Evolutionary conservation across 371 early-diverging fungal genomes (phyloP).

Genomic region (Apophysomyces variabilis): DNA sequence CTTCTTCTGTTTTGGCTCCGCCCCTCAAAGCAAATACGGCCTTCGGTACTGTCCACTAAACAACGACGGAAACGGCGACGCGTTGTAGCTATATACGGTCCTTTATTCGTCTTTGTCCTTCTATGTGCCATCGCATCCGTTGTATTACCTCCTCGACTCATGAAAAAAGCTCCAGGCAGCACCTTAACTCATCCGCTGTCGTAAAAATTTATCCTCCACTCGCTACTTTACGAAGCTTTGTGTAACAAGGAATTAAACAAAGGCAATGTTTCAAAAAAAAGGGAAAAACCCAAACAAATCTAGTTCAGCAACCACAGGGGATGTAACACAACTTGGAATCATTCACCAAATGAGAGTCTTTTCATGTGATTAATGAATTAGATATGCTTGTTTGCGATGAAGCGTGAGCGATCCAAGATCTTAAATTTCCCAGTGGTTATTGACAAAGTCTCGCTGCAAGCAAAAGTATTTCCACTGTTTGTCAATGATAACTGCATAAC

Average conservation of each 20-base stretch:
- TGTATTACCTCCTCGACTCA: constrained; percentile 20
- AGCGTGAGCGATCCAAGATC: too few species aligned
- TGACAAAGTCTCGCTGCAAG: too few species aligned
- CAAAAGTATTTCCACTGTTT: too few species aligned
- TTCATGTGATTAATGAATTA: too few species aligned
- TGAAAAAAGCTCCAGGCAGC: neutral
- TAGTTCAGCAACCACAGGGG: too few species aligned
- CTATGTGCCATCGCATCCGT: constrained; percentile 20
- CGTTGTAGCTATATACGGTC: constrained; percentile 65
- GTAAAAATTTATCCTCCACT: neutral
- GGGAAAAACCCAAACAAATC: too few species aligned
- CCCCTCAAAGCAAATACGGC: constrained; percentile 76
- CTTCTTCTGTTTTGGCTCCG: constrained; percentile 83
- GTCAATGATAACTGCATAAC: too few species aligned
- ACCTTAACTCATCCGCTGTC: neutral
- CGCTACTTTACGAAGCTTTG: neutral
- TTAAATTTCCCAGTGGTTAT: too few species aligned
- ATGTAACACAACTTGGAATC: too few species aligned
- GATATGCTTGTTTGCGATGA: too few species aligned
- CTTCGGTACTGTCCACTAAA: constrained; percentile 72
- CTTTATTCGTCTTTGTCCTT: constrained; percentile 63
- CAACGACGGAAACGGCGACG: constrained; percentile 61
- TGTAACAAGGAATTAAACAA: neutral
- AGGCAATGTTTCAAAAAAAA: neutral
- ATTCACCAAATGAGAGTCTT: too few species aligned